These are phyloP conservation scores for Delonix regia DNA, from an alignment of 306 rosid species.

Conservation along the genomic window DNA sequence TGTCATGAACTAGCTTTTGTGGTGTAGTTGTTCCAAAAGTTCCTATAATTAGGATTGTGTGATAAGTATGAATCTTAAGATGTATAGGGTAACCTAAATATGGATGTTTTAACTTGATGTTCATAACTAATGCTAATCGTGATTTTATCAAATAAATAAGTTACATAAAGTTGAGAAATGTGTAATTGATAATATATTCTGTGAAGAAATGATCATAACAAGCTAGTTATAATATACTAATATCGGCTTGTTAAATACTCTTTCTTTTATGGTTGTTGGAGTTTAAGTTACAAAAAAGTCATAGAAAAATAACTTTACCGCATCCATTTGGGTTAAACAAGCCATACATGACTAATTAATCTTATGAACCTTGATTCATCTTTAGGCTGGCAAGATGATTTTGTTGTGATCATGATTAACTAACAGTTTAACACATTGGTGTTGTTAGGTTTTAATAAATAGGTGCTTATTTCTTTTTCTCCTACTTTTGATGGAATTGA, in stretches of 20 bases:
- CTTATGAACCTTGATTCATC: not conserved
- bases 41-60: not conserved
- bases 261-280: constrained; percentile 18
- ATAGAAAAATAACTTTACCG: not conserved
- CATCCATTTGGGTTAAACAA: constrained; percentile 1
- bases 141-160: not conserved
- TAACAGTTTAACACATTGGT: not conserved
- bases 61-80: not conserved
- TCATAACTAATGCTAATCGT: not conserved
- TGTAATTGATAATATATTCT: constrained; percentile 18
- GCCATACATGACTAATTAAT: constrained; percentile 7
- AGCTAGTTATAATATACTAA: constrained; percentile 9
- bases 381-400: not conserved
- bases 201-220: constrained; percentile 1
- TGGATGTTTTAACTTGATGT: not conserved
- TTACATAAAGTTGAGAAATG: constrained; percentile 10
- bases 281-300: constrained; percentile 10
- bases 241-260: not conserved
- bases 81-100: constrained; percentile 8
- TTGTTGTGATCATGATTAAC: not conserved
- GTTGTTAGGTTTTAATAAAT: not conserved
- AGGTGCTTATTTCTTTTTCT: not conserved
- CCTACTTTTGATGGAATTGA: not conserved
- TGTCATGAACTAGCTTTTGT: not conserved
- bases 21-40: not conserved